Base-by-base conservation (phyloP, 2,329 filamentous ascomycete genomes). In the Fusarium chaquense region DNA sequence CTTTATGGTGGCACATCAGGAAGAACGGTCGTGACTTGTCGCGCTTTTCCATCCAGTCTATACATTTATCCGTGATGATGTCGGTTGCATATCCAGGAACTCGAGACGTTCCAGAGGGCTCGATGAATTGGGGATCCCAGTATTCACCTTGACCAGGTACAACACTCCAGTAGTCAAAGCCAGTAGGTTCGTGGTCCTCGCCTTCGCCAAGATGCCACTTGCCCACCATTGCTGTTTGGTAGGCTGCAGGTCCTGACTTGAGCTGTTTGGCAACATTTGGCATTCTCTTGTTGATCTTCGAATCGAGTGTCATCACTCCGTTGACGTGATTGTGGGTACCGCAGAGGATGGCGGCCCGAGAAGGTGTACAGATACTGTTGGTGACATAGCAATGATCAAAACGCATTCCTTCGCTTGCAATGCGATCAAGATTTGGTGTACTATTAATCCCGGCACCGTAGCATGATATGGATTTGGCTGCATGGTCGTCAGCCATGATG, bases 1-100 rank as follows among this genome's bases (percentile, higher is more conserved):
- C 85, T 67, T 87, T 87, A 72, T 87, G 85, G 65, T 87, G 85
- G 70, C 84, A 86, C 85, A 87, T 87, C 44, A 85, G 69, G 69
- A 86, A 87, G 74, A 87, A 87, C 0, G 84, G 84, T 58, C 77
- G 77, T 35, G 78, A 76, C 10, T 77, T 75, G 22, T 79, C 75
- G 13, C 75, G 68, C 35, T 73, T 47, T 35, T 76, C 71, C 20
- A 85, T 80, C 70, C 78, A 85, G 30, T 81, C 70, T 7, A 86
- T 65, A 26, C 77, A 81, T 73, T 85, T 86, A 59, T 86, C 81
- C 0, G 83, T 85, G 62, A 86, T 86, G 62, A 86, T 81, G 36
- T 86, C 84, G 0, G 84, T 86, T 0, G 79, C 84, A 58, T 86
- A 86, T 0, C 85, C 85, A 0, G 70, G 61, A 22, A 78, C 77